phyloP scores from a whole-genome alignment of 1,284 basidiomycete genomes.

The Flammula alnicola region DNA sequence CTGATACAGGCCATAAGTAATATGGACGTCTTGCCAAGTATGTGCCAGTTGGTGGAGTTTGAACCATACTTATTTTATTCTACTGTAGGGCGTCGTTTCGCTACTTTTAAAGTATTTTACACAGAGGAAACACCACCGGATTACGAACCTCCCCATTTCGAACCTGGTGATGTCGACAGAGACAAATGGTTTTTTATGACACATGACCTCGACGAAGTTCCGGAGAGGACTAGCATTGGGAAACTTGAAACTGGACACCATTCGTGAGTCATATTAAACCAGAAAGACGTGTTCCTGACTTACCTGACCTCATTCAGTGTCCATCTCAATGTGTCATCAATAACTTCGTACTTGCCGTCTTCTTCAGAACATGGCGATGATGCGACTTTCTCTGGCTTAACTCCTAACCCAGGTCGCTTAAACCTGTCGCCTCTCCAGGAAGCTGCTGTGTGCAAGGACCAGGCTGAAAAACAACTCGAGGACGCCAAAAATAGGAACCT shows the following conservation, averaged over 20 bases:
- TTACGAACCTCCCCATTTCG: slow-evolving; percentile 79
- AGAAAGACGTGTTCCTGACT: slow-evolving; percentile 3
- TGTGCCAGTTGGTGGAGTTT: slow-evolving; percentile 22
- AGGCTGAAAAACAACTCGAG: slow-evolving; percentile 56
- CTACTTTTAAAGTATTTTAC: slow-evolving; percentile 85
- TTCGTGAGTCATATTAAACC: slow-evolving; percentile 45
- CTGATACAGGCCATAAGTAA: slow-evolving; percentile 75
- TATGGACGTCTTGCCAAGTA: slow-evolving; percentile 79
- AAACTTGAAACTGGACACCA: slow-evolving; percentile 72
- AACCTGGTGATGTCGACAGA: slow-evolving; percentile 64
- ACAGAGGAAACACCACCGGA: slow-evolving; percentile 73
- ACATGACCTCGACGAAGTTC: slow-evolving; percentile 66
- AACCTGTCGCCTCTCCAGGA: slow-evolving; percentile 60
- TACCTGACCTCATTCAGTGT: slow-evolving; percentile 47
- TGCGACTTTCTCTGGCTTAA: slow-evolving; percentile 58
- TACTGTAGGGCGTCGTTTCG: slow-evolving; percentile 71
- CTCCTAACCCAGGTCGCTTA: slow-evolving; percentile 36
- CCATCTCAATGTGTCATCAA: slow-evolving; percentile 69
- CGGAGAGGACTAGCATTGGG: slow-evolving; percentile 73
- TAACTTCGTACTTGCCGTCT: slow-evolving; percentile 73
- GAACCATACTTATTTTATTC: not conserved
- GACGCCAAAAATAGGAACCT: slow-evolving; percentile 51
- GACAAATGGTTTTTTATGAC: slow-evolving; percentile 82
- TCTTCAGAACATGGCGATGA: slow-evolving; percentile 57
- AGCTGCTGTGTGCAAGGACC: slow-evolving; percentile 51